phyloP scores from a whole-genome alignment of 2,329 filamentous ascomycete genomes.

The Xylaria sp. region DNA sequence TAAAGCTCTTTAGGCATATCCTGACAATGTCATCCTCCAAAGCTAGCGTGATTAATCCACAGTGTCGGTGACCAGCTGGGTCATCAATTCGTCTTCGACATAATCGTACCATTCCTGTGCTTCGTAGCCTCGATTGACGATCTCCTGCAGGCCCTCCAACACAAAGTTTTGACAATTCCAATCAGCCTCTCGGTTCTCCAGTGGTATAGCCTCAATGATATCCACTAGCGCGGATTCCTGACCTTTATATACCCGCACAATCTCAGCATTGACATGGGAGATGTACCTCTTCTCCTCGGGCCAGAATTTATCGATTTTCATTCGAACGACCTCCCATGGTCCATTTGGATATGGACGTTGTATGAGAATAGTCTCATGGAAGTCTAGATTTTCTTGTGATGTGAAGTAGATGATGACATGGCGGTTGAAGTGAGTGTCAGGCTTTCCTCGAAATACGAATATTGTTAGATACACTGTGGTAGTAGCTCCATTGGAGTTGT shows the following conservation, averaged over 20 bases:
- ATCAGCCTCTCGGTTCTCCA: neutral
- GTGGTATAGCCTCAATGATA: neutral
- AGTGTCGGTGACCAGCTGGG: neutral
- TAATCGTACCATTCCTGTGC: slow-evolving; percentile 11
- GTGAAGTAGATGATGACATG: slow-evolving; percentile 13
- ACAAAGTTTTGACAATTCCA: slow-evolving; percentile 12
- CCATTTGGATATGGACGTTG: slow-evolving; percentile 8
- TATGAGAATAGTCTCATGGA: slow-evolving; percentile 4
- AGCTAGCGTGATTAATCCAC: neutral
- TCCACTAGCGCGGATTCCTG: neutral
- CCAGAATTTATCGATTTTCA: neutral
- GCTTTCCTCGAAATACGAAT: slow-evolving; percentile 6
- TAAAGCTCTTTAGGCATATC: no score
- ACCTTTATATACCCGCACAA: neutral
- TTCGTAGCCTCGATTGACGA: neutral
- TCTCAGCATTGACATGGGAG: neutral
- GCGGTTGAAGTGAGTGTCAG: slow-evolving; percentile 13
- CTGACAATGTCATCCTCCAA: neutral
- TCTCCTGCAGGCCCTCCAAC: slow-evolving; percentile 2
- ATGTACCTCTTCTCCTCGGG: slow-evolving; percentile 10
- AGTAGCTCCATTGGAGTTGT: neutral
- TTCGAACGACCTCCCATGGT: slow-evolving; percentile 4
- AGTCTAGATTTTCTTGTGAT: neutral
- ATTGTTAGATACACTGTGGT: slow-evolving; percentile 7
- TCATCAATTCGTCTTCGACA: slow-evolving; percentile 10